Evolutionary conservation across 805 yeast genomes (phyloP).

Genomic region (Clavispora carvajalis): DNA sequence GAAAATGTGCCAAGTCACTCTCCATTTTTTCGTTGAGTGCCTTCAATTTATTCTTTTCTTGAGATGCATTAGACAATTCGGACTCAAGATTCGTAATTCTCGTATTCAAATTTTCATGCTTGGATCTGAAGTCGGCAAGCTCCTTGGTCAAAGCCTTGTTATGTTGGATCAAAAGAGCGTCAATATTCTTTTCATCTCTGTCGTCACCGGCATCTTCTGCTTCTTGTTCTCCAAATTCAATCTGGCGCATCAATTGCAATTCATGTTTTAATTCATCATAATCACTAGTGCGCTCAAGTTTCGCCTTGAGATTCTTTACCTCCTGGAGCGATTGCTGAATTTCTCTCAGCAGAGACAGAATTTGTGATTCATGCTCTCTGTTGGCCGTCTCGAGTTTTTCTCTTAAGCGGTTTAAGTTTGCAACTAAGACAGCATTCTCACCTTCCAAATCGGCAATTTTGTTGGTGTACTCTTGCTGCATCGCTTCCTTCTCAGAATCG

Average conservation of each 20-base stretch:
- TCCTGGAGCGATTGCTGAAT: slow-evolving; percentile 45
- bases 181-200: slow-evolving; percentile 38
- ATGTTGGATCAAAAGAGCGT: slow-evolving; percentile 58
- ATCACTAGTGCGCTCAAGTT: slow-evolving; percentile 51
- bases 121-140: slow-evolving; percentile 58
- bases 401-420: slow-evolving; percentile 51
- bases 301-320: slow-evolving; percentile 43
- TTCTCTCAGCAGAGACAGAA: slow-evolving; percentile 42
- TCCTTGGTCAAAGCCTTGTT: slow-evolving; percentile 72
- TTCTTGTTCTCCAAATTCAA: slow-evolving; percentile 55
- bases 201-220: slow-evolving; percentile 16
- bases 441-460: slow-evolving; percentile 55
- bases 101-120: slow-evolving; percentile 42
- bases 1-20: slow-evolving; percentile 60
- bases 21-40: slow-evolving; percentile 61
- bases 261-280: slow-evolving; percentile 81
- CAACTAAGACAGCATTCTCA: slow-evolving; percentile 60
- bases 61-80: slow-evolving; percentile 26
- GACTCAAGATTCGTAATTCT: slow-evolving; percentile 38
- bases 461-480: slow-evolving; percentile 39
- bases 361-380: slow-evolving; percentile 25
- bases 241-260: slow-evolving; percentile 61
- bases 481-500: slow-evolving; percentile 35
- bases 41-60: slow-evolving; percentile 39
- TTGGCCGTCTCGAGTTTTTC: slow-evolving; percentile 18